Evolutionary conservation across 768 basidiomycete genomes (phyloP), one percentile per base, ranked within the genome.

Genomic region (Leccinum barrowsii): DNA sequence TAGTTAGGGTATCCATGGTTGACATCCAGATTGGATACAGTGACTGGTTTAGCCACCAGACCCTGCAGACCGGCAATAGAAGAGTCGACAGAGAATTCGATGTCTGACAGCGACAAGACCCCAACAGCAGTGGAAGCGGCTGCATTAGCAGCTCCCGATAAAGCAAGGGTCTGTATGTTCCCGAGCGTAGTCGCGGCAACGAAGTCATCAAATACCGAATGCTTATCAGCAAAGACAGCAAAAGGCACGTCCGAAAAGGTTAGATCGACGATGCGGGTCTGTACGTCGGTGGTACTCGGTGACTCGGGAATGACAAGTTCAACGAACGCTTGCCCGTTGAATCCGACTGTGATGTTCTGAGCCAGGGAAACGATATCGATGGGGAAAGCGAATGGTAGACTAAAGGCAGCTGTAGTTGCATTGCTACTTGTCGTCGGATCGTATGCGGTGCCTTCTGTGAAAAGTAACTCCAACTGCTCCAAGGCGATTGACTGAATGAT

Each of bases 331-430:
- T 77, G 73, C 8, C 82, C 83, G 26, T 81, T 64, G 58, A 76
- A 78, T 12, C 78, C 80, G 50, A 84, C 73, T 5, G 77, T 79
- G 54, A 88, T 80, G 44, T 81, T 84, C 70, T 84, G 84, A 53
- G 82, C 79, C 46, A 90, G 68, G 1, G 84, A 75, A 2, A 78
- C 76, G 62, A 90, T 85, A 65, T 90, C 84, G 56, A 89, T 59
- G 0, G 88, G 85, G 75, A 90, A 89, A 15, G 70, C 77, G 63
- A 90, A 90, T 2, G 87, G 89, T 1, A 90, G 73, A 15, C 78
- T 79, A 71, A 90, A 90, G 0, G 82, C 77, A 0, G 85, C 85
- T 19, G 81, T 80, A 2, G 86, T 84, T 35, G 79, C 78, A 55
- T 79, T 77, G 62, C 84, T 87, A 56, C 83, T 81, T 19, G 86